Conservation (phyloP, 257 asterid species). For the Apocynum venetum region DNA sequence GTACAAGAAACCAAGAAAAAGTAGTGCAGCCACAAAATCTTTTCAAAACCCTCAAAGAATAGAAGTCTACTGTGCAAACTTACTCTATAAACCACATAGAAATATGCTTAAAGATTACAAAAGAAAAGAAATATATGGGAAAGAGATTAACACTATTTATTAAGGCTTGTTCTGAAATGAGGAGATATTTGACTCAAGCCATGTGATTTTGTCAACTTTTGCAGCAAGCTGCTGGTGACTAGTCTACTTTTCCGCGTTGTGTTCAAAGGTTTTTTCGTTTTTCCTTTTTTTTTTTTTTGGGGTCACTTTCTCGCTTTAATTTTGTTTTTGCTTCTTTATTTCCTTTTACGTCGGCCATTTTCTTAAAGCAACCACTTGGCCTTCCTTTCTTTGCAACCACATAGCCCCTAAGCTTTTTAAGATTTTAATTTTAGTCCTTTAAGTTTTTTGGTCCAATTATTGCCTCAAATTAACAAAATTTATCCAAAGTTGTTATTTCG, state of each 20-base stretch:
- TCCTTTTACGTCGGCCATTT: not conserved
- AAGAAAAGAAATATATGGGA: not conserved
- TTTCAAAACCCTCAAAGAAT: not conserved
- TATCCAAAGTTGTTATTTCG: no score
- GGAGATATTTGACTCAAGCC: not conserved
- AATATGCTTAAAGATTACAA: not conserved
- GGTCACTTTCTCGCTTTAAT: no score
- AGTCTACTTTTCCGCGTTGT: not conserved
- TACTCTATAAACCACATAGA: not conserved
- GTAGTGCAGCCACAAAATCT: conserved; percentile 3
- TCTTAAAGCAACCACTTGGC: conserved; percentile 3
- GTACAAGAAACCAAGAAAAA: not conserved
- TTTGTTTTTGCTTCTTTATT: not conserved
- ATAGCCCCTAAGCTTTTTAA: no score
- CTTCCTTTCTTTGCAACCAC: not conserved
- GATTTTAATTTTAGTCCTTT: no score
- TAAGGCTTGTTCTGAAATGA: not conserved
- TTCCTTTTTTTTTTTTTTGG: not conserved
- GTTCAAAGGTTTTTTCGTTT: not conserved
- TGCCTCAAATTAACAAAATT: no score
- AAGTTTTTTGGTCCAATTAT: no score
- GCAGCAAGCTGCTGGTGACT: not conserved
- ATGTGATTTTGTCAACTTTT: not conserved
- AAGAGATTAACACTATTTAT: no score
- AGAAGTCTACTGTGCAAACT: not conserved